Conservation (phyloP, 1,139 yeast genomes). For the Taphrina sp. region DNA sequence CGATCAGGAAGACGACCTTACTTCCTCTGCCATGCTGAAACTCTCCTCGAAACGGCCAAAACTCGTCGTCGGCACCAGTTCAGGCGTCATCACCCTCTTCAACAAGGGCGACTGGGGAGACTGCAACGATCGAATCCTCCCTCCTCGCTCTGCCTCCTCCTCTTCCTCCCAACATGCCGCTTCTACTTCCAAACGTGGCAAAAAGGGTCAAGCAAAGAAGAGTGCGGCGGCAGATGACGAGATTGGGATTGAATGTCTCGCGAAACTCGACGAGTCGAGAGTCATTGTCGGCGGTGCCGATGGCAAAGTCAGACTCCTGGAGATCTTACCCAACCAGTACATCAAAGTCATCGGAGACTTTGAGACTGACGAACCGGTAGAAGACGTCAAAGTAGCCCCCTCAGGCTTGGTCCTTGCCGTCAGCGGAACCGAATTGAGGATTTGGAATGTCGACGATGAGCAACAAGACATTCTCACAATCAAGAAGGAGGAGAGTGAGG, state of each 20-base stretch:
- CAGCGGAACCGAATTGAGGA: constrained; percentile 7
- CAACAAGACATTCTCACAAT: background rate
- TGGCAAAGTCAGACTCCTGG: constrained; percentile 22
- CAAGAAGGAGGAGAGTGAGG: background rate
- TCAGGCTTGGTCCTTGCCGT: constrained; percentile 18
- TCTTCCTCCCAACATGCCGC: background rate
- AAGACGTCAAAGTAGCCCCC: constrained; percentile 9
- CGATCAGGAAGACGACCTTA: constrained; percentile 35
- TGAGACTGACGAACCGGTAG: constrained; percentile 23
- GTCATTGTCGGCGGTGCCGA: constrained; percentile 28
- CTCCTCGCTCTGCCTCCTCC: constrained; percentile 5
- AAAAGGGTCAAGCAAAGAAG: background rate
- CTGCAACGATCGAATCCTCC: constrained; percentile 24
- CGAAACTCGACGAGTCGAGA: constrained; percentile 1
- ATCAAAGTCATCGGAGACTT: constrained; percentile 15
- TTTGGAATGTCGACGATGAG: constrained; percentile 5
- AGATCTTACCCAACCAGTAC: constrained; percentile 17
- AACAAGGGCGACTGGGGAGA: constrained; percentile 29
- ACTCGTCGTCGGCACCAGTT: constrained; percentile 31
- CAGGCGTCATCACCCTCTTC: constrained; percentile 33
- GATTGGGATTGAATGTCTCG: constrained; percentile 29
- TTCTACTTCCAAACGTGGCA: background rate
- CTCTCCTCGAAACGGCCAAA: constrained; percentile 8
- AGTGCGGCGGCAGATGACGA: constrained; percentile 18
- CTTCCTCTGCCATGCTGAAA: constrained; percentile 27